Percentiles rank a stretch among this genome's conserved stretches.
phyloP scores from a whole-genome alignment of 805 yeast species.

The Candida stauntonica region DNA sequence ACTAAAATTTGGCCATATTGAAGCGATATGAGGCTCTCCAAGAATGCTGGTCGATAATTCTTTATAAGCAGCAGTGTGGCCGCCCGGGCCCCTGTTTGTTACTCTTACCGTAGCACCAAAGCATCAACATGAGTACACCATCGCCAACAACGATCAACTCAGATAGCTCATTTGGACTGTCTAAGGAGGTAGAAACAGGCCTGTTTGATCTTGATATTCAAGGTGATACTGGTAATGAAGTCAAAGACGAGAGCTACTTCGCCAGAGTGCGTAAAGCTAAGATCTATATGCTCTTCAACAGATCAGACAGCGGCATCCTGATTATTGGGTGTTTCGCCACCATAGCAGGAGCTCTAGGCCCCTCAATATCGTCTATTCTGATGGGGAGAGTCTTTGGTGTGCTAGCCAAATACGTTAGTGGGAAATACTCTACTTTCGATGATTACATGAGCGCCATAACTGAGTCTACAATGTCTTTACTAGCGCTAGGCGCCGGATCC shows the following conservation, averaged over 20 bases:
- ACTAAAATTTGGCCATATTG: too few species aligned
- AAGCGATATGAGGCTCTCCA: too few species aligned
- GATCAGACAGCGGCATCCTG: conserved; percentile 24
- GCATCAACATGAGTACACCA: too few species aligned
- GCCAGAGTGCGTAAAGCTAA: conserved; percentile 15
- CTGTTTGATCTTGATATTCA: conserved; percentile 18
- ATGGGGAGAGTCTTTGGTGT: conserved; percentile 60
- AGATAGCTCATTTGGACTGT: conserved; percentile 4
- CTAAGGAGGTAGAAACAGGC: not conserved
- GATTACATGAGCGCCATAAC: conserved; percentile 37
- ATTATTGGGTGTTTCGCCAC: conserved; percentile 36
- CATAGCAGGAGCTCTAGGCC: conserved; percentile 47
- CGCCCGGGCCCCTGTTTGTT: too few species aligned
- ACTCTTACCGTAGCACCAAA: too few species aligned
- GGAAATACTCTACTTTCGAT: conserved; percentile 27
- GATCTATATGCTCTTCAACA: conserved; percentile 23
- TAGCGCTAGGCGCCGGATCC: conserved; percentile 44
- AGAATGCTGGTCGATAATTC: too few species aligned
- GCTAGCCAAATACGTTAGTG: conserved; percentile 33
- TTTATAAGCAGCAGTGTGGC: too few species aligned
- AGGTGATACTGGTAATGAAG: not conserved
- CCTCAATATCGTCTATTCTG: conserved; percentile 59
- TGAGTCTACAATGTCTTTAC: conserved; percentile 36
- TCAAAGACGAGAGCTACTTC: conserved; percentile 1
- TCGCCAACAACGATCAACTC: conserved; percentile 16